phyloP scores from a whole-genome alignment of 306 rosid species.

The Lathyrus oleraceus region DNA sequence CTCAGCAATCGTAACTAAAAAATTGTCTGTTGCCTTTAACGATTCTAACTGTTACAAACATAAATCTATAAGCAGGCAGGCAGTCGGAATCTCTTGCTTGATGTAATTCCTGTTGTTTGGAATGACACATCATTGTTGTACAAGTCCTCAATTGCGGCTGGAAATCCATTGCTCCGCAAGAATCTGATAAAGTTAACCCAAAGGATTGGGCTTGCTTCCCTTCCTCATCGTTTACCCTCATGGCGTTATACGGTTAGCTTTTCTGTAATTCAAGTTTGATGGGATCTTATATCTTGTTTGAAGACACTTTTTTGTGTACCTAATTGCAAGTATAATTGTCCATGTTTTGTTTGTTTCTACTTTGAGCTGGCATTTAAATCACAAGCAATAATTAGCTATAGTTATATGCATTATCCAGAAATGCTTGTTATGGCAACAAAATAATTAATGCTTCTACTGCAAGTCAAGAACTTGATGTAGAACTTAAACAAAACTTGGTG shows the following conservation, averaged over 20 bases:
- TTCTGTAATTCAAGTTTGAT: slow-evolving; percentile 19
- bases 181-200: slow-evolving; percentile 86
- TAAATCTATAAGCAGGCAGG: slow-evolving; percentile 72
- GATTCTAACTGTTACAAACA: slow-evolving; percentile 42
- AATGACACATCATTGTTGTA: slow-evolving; percentile 63
- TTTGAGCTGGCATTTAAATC: slow-evolving; percentile 19
- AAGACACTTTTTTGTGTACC: slow-evolving; percentile 21
- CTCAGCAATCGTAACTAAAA: slow-evolving; percentile 1
- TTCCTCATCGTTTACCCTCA: slow-evolving; percentile 75
- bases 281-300: slow-evolving; percentile 22
- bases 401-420: slow-evolving; percentile 21
- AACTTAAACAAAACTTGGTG: slow-evolving; percentile 31
- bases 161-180: slow-evolving; percentile 83
- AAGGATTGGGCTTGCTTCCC: slow-evolving; percentile 78
- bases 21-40: slow-evolving; percentile 7
- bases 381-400: slow-evolving; percentile 4
- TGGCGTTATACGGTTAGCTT: slow-evolving; percentile 86
- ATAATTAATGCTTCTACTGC: slow-evolving; percentile 20
- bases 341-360: slow-evolving; percentile 23
- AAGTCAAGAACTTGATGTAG: slow-evolving; percentile 24
- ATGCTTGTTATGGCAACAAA: slow-evolving; percentile 26
- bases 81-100: slow-evolving; percentile 72
- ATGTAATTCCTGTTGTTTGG: slow-evolving; percentile 76
- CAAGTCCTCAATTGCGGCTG: slow-evolving; percentile 73
- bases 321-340: slow-evolving; percentile 21